Conservation (phyloP, 352 stramenopile species). For the Globisporangium camurandrum region DNA sequence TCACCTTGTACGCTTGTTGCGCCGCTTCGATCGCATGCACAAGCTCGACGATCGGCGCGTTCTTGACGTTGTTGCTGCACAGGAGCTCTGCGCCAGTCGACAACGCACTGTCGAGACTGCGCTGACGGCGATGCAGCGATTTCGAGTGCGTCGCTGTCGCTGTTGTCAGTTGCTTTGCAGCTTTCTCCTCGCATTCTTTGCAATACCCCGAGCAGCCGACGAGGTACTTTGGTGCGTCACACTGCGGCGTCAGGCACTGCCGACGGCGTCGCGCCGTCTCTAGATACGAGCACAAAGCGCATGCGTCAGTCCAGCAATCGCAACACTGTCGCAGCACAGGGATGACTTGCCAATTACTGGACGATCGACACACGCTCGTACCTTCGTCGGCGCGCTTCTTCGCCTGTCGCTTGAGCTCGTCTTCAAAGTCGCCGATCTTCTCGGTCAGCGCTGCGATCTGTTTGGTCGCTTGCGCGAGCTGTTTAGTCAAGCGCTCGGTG, state of each 20-base stretch:
- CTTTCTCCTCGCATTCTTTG: conserved; percentile 45
- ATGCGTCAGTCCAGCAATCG: no score
- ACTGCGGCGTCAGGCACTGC: conserved; percentile 59
- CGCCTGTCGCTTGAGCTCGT: conserved; percentile 31
- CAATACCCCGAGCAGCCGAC: conserved; percentile 56
- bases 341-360: no score
- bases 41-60: conserved; percentile 33
- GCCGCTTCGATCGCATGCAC: conserved; percentile 22
- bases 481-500: conserved; percentile 13
- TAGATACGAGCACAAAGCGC: conserved; percentile 8
- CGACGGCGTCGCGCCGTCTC: conserved; percentile 35
- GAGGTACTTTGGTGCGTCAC: conserved; percentile 58
- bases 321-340: no score
- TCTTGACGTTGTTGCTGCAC: conserved; percentile 32
- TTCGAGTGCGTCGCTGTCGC: not conserved
- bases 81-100: conserved; percentile 11
- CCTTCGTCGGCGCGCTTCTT: conserved; percentile 30
- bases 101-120: conserved; percentile 34
- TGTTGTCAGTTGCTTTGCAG: not conserved
- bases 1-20: no score
- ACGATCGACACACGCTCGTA: conserved; percentile 11
- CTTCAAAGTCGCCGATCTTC: conserved; percentile 28
- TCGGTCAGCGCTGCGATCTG: conserved; percentile 23
- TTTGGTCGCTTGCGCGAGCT: conserved; percentile 12
- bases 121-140: conserved; percentile 26